Conservation (phyloP, 306 rosid genomes). For the Luffa acutangula region DNA sequence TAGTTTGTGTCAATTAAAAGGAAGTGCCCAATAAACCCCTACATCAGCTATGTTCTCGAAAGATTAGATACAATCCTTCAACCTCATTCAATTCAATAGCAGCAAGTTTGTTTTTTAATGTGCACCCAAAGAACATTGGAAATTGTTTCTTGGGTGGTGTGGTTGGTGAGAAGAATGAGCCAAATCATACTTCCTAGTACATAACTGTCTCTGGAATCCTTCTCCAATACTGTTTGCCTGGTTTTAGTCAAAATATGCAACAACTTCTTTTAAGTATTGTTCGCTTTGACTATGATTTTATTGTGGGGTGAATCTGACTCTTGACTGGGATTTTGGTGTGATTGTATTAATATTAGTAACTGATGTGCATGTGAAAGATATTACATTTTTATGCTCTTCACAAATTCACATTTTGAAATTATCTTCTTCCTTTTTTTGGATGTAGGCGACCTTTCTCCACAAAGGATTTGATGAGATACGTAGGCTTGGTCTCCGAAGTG, state of each 20-base stretch:
- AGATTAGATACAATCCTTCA: not conserved
- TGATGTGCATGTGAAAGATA: not conserved
- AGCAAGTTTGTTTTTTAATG: not conserved
- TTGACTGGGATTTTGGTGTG: not conserved
- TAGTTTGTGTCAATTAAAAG: not conserved
- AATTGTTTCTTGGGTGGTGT: too few species aligned
- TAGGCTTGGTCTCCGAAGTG: slow-evolving; percentile 76
- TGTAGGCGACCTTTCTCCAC: slow-evolving; percentile 81
- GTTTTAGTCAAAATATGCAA: not conserved
- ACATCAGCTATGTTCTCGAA: not conserved
- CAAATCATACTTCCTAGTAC: not conserved
- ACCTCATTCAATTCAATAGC: not conserved
- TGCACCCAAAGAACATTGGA: too few species aligned
- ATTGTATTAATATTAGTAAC: not conserved
- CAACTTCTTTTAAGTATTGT: not conserved
- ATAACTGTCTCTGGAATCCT: not conserved
- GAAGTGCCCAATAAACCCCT: not conserved
- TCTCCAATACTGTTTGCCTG: not conserved
- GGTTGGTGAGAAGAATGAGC: too few species aligned
- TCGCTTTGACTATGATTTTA: not conserved
- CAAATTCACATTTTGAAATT: not conserved
- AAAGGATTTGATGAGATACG: slow-evolving; percentile 98
- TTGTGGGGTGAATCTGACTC: not conserved
- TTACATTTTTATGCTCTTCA: not conserved
- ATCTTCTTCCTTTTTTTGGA: not conserved